A percentile compares a stretch with the other conserved stretches of the same genome.
phyloP scores from a whole-genome alignment of 805 yeast species.

The Candida xiaguanensis region DNA sequence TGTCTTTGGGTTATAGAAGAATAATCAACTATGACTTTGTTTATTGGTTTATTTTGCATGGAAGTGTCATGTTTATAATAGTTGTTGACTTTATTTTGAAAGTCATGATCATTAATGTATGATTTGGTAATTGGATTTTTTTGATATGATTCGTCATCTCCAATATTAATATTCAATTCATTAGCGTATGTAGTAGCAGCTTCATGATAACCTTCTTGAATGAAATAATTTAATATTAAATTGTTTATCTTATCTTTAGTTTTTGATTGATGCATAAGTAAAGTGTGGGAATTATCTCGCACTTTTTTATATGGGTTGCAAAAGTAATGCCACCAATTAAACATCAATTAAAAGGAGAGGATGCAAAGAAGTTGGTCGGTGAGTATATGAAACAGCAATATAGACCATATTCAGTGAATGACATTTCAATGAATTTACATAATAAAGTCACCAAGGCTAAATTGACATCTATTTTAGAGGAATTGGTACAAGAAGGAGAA shows the following conservation, averaged over 20 bases:
- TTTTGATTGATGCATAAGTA: constrained; percentile 11
- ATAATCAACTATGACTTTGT: constrained; percentile 33
- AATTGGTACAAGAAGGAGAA: constrained; percentile 26
- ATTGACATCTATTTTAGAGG: constrained; percentile 33
- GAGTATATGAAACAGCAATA: constrained; percentile 41
- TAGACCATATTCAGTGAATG: constrained; percentile 47
- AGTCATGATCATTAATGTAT: not conserved
- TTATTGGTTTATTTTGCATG: constrained; percentile 1
- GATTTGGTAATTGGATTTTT: not conserved
- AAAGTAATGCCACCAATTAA: constrained; percentile 7
- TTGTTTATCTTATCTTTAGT: constrained; percentile 41
- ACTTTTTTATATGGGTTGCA: constrained; percentile 3
- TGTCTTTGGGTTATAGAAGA: constrained; percentile 51
- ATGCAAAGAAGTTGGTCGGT: constrained; percentile 30
- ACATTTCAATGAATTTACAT: constrained; percentile 44
- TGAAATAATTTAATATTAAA: constrained; percentile 66
- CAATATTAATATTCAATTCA: constrained; percentile 43
- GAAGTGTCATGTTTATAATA: not conserved
- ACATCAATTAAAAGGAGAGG: constrained; percentile 6
- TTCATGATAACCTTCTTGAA: constrained; percentile 72
- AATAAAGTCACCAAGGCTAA: constrained; percentile 32
- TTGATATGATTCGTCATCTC: not conserved
- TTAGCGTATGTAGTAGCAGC: constrained; percentile 61
- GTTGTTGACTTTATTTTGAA: not conserved
- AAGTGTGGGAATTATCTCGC: constrained; percentile 2